phyloP scores from a whole-genome alignment of 805 yeast species.

The Starmerella sirachaensis region DNA sequence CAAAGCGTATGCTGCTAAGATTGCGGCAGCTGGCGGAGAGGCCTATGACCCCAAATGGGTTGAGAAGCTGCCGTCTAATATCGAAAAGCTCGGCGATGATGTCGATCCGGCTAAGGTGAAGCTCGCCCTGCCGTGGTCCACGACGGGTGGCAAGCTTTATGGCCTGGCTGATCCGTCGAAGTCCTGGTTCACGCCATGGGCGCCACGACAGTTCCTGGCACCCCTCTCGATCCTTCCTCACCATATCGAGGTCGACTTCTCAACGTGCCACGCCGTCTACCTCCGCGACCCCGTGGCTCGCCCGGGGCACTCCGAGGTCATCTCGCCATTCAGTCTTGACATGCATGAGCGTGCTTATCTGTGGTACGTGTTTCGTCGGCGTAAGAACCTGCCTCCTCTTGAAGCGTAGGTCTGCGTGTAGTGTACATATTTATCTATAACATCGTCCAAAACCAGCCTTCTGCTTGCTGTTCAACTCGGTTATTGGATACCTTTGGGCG shows the following conservation, averaged over 20 bases:
- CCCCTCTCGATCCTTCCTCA: constrained; percentile 87
- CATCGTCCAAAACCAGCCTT: not conserved
- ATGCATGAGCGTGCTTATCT: constrained; percentile 89
- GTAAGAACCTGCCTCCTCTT: constrained; percentile 25
- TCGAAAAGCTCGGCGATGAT: constrained; percentile 34
- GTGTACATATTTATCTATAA: constrained; percentile 1
- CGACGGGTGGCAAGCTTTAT: constrained; percentile 43
- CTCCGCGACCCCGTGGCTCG: constrained; percentile 94
- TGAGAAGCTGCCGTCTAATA: constrained; percentile 33
- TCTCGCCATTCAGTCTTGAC: constrained; percentile 71
- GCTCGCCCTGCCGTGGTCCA: constrained; percentile 34
- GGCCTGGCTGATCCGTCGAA: constrained; percentile 70
- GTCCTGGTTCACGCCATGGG: constrained; percentile 93
- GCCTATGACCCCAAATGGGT: constrained; percentile 45
- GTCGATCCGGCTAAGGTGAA: constrained; percentile 32
- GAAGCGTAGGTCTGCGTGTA: constrained; percentile 2
- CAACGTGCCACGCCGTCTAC: constrained; percentile 93
- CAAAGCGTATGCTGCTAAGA: constrained; percentile 17
- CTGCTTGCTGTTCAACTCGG: too few relatives aligned
- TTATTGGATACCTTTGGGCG: too few relatives aligned
- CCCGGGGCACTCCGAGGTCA: constrained; percentile 93
- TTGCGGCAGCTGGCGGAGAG: constrained; percentile 24
- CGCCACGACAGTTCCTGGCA: constrained; percentile 83
- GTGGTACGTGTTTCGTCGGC: constrained; percentile 46
- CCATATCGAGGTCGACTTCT: constrained; percentile 80